These are phyloP conservation scores for Senna siamea DNA, from an alignment of 306 rosid genomes.

Conservation along the genomic window DNA sequence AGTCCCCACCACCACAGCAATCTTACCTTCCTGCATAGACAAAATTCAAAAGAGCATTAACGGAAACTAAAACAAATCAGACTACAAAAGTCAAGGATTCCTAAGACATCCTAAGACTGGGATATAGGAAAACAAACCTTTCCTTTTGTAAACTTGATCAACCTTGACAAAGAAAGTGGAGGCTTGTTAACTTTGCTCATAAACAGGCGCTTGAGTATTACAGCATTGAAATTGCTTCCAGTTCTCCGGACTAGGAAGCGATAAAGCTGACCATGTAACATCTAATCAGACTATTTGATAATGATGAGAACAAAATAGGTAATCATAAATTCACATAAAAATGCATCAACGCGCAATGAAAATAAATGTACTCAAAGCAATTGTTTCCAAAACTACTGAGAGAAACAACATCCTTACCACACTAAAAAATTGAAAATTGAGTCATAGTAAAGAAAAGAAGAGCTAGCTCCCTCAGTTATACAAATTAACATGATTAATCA, in stretches of 20 bases:
- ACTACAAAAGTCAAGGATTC: not conserved
- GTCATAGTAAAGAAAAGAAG: not conserved
- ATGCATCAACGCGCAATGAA: not conserved
- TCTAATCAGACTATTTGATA: slow-evolving; percentile 26
- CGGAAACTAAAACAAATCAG: not conserved
- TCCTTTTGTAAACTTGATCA: slow-evolving; percentile 54
- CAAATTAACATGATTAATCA: slow-evolving; percentile 40
- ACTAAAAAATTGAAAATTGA: not conserved
- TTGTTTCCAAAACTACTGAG: not conserved
- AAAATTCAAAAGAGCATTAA: slow-evolving; percentile 12
- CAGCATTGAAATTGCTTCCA: slow-evolving; percentile 72
- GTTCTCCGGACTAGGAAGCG: slow-evolving; percentile 80
- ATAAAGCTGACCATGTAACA: slow-evolving; percentile 55
- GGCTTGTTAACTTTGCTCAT: slow-evolving; percentile 86
- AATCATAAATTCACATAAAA: not conserved
- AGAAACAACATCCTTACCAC: not conserved
- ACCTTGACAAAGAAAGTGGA: slow-evolving; percentile 72
- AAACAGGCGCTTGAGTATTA: slow-evolving; percentile 72
- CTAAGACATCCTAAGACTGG: too few species aligned
- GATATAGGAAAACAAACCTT: slow-evolving; percentile 50
- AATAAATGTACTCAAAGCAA: not conserved
- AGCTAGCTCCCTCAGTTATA: slow-evolving; percentile 56
- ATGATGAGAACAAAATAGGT: not conserved
- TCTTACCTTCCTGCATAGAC: slow-evolving; percentile 54
- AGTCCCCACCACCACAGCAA: slow-evolving; percentile 70